Evolutionary conservation across 805 yeast species (phyloP), one percentile per base, ranked within the genome.

Genomic region (Saccharomycopsis fibuligera): DNA sequence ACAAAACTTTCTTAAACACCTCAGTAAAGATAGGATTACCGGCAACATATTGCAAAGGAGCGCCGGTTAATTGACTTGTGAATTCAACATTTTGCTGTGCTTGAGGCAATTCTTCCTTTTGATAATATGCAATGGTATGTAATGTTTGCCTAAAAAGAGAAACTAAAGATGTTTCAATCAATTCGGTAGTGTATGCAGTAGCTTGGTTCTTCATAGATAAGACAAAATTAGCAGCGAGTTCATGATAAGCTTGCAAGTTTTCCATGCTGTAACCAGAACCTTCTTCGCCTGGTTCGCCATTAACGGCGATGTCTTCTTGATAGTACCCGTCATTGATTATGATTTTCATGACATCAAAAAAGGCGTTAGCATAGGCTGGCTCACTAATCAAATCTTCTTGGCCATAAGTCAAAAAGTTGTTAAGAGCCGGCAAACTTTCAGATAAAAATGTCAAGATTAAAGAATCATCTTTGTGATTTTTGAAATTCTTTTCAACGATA

Each of bases 371-470:
- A 53, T 62, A 45, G 5, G 5, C 2, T 10, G 36, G 33, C 10
- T 51, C 39, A 17, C 19, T 57, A 10, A 40, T 17, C 39, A 67
- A 58, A 23, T 64, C 64, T 16, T 61, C 62, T 12, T 65, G 64
- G 5, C 85, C 86, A 55, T 75, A 78, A 27, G 81, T 76, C 57
- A 90, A 66, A 59, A 76, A 86, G 65, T 87, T 87, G 57, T 83
- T 84, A 50, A 93, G 66, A 16, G 86, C 74, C 5, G 90, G 83
- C 60, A 75, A 68, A 41, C 85, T 72, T 55, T 90, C 97, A 57
- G 86, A 96, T 40, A 88, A 59, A 60, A 80, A 83, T 66, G 79
- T 68, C 17, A 81, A 66, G 4, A 87, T 84, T 58, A 76, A 69
- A 21, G 79, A 79, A 9, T 65, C 62, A 3, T 65, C 66, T 41